Conservation (phyloP, 1,284 basidiomycete species). For the Trichosporon faecale region DNA sequence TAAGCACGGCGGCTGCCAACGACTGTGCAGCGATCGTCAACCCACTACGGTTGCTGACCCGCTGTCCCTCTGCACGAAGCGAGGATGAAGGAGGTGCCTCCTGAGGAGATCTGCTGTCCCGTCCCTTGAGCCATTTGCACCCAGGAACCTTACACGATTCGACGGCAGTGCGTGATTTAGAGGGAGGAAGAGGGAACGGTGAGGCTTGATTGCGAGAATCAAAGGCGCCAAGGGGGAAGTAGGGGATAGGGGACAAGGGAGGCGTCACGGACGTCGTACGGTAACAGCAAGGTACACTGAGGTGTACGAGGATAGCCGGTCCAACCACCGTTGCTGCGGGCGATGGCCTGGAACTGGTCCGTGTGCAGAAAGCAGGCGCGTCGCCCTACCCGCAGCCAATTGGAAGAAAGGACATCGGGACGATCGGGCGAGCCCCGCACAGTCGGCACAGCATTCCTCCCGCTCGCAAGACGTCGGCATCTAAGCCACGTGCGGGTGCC, state of each 20-base stretch:
- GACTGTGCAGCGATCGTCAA: not conserved
- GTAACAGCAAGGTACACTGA: not conserved
- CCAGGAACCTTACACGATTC: not conserved
- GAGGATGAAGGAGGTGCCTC: not conserved
- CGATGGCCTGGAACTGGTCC: not conserved
- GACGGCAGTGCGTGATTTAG: not conserved
- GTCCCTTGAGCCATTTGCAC: not conserved
- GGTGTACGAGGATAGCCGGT: not conserved
- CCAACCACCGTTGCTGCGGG: not conserved
- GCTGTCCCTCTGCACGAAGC: not conserved
- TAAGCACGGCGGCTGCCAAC: too few species aligned
- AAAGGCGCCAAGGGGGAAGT: not conserved
- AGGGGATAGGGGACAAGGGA: not conserved
- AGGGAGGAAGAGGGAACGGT: not conserved
- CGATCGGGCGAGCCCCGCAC: constrained; percentile 2
- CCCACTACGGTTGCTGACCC: not conserved
- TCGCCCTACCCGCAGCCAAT: not conserved
- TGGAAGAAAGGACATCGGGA: not conserved
- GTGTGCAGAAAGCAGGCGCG: not conserved
- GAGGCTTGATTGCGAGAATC: not conserved
- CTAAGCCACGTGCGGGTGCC: not conserved
- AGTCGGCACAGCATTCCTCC: not conserved
- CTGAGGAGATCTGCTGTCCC: not conserved
- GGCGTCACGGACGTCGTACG: not conserved
- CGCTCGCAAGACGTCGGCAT: not conserved